Evolutionary conservation across 768 basidiomycete species (phyloP), one percentile per base, ranked within the genome.

Genomic region (Pisolithus microcarpus): DNA sequence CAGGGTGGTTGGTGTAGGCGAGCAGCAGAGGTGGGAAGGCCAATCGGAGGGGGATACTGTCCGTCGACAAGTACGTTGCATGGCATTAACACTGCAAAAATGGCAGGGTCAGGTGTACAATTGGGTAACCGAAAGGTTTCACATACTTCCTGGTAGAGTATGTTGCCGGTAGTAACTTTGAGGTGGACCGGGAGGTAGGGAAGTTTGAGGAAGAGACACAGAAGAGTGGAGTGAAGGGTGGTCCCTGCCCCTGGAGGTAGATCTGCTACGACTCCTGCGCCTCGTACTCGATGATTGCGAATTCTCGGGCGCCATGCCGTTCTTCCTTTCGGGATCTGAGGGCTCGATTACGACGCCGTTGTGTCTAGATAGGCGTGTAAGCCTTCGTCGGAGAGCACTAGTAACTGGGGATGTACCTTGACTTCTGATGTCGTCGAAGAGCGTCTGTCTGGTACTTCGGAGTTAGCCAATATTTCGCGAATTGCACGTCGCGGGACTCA

Each of bases 361-460:
- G 55, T 86, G 85, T 59, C 85, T 53, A 53, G 46, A 55, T 8
- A 48, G 48, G 36, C 52, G 48, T 38, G 24, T 28, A 45, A 54
- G 19, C 28, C 24, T 43, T 28, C 13, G 46, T 30, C 40, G 45
- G 52, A 46, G 42, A 39, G 36, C 50, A 52, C 42, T 5, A 30
- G 4, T 15, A 39, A 30, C 26, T 23, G 36, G 55, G 21, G 39
- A 60, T 74, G 55, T 55, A 84, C 86, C 85, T 79, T 55, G 87
- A 87, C 59, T 86, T 86, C 68, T 87, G 84, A 63, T 89, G 87
- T 59, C 87, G 74, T 40, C 83, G 74, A 18, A 87, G 72, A 18
- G 87, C 87, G 66, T 89, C 87, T n/a, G 85, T 84, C 87, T 89
- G 57, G 11, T 43, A 53, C 46, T 40, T 48, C 26, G 18, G 19